Evolutionary conservation across 2,329 filamentous ascomycete species (phyloP), one percentile per base, ranked within the genome.

Genomic region (Diaporthe capsici): DNA sequence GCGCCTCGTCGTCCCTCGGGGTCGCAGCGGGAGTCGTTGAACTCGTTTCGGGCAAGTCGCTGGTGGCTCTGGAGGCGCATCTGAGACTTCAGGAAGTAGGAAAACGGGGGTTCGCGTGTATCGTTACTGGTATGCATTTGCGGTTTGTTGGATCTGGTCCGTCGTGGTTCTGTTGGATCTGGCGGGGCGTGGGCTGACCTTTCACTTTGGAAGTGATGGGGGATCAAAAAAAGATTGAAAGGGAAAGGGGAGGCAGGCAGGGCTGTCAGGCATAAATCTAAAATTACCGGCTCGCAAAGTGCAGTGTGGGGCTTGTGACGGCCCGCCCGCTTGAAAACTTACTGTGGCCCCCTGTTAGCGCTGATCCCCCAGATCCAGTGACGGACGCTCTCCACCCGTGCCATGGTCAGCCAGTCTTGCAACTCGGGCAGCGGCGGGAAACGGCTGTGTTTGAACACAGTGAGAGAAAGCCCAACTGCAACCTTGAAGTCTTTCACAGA

Each of bases 1-100:
- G 88, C 85, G 82, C 90, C 89, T 78, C 89, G 89, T 83, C 90
- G 89, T 81, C 89, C 89, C 86, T 91, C 87, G 76, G 89, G 88
- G 85, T 91, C 89, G 80, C 87, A 88, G 81, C 90, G 89, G 80
- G 85, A 84, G 82, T 89, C 85, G 79, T 86, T 87, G 79, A 88
- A 84, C 82, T 86, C 85, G 82, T 87, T 86, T 82, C 86, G 85
- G 79, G 87, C 84, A 78, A 85, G 84, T 82, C 86, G 84, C 82
- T 88, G 85, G 83, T 85, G 84, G 84, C 85, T 87, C 79, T 86
- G 85, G 81, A 86, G 82, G 84, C 87, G 88, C 90, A 91, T 91
- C 88, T 90, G 89, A 87, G 85, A 86, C 81, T 85, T 86, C 84
- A 88, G 88, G 81, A 88, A 87, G 80, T 86, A 87, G 79, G 87